Evolutionary conservation across 495 filamentous ascomycete species (phyloP), one percentile per base, ranked within the genome.

Genomic region (Astrocystis sublimbata): DNA sequence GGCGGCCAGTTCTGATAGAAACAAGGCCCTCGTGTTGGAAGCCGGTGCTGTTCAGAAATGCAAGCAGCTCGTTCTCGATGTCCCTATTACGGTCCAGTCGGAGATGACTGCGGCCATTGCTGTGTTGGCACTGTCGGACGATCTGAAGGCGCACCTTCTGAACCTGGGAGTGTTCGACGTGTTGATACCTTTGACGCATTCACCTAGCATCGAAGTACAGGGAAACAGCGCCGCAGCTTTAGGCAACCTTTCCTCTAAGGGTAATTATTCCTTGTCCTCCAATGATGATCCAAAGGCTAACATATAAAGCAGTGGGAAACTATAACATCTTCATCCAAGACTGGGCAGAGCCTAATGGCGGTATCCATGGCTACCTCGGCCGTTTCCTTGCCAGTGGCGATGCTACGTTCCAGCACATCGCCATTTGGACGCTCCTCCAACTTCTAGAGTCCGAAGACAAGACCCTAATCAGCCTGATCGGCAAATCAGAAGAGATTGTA

Each of bases 101-200:
- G 94, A 98, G 75, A 98, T 98, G 94, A 98, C 94, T 24, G 94
- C 94, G 28, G 94, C 94, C 3, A 98, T 98, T 72, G 94, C 94
- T 45, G 94, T 98, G n/a, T 81, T 98, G 54, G 94, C 94, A 19
- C 77, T 98, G 61, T 97, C 92, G 68, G 94, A 98, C 70, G 94
- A 98, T 55, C 83, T 98, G 45, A 98, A 98, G 73, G 86, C 89
- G 1, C 88, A 96, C 69, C 82, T 98, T 8, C 79, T 98, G n/a
- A 90, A 89, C 57, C 83, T 98, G 3, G 96, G 96, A 13, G 93
- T 98, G 3, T 97, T 98, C 68, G 94, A 98, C 69, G 93, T 98
- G 13, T 76, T 98, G 59, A 97, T 98, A 51, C 94, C 94, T 51
- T 81, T 98, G 50, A 98, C 94, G 3, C 91, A 91, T 65, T 97